Evolutionary conservation across 441 rosid species (phyloP).

Genomic region (Gossypium lobatum): DNA sequence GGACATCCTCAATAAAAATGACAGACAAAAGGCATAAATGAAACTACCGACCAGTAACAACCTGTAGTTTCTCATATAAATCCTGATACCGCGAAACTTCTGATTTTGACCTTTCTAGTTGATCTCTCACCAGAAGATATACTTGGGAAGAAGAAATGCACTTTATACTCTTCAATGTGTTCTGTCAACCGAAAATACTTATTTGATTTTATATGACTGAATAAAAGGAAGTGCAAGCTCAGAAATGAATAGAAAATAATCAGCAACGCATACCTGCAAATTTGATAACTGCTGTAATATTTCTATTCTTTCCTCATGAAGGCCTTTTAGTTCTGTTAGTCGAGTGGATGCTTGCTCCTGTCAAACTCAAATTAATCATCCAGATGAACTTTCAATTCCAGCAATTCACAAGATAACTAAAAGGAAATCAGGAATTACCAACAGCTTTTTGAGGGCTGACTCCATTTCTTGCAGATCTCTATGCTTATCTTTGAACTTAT

Average conservation of each 20-base stretch:
- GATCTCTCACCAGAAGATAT: slow-evolving; percentile 56
- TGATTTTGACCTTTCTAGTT: slow-evolving; percentile 68
- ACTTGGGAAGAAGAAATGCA: slow-evolving; percentile 67
- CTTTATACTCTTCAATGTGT: slow-evolving; percentile 63
- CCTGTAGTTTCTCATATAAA: slow-evolving; percentile 89
- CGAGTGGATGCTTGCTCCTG: slow-evolving; percentile 75
- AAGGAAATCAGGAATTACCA: slow-evolving; percentile 39
- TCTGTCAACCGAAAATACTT: slow-evolving; percentile 48
- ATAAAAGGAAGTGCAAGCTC: slow-evolving; percentile 20
- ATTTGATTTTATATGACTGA: slow-evolving; percentile 26
- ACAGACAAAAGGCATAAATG: slow-evolving; percentile 30
- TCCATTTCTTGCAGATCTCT: slow-evolving; percentile 78
- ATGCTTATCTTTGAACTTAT: slow-evolving; percentile 64
- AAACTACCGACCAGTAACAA: slow-evolving; percentile 68
- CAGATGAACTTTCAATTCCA: slow-evolving; percentile 13
- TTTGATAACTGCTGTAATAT: slow-evolving; percentile 45
- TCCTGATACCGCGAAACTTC: slow-evolving; percentile 65
- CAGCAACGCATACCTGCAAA: slow-evolving; percentile 53
- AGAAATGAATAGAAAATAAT: slow-evolving; percentile 12
- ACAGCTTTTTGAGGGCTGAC: slow-evolving; percentile 55
- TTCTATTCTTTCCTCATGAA: slow-evolving; percentile 69
- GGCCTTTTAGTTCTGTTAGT: slow-evolving; percentile 59
- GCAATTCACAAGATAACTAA: slow-evolving; percentile 18
- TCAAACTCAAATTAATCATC: slow-evolving; percentile 22
- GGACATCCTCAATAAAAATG: slow-evolving; percentile 22